These are phyloP conservation scores for Colletotrichum lini DNA, from an alignment of 2,329 filamentous ascomycete species.

Conservation along the genomic window DNA sequence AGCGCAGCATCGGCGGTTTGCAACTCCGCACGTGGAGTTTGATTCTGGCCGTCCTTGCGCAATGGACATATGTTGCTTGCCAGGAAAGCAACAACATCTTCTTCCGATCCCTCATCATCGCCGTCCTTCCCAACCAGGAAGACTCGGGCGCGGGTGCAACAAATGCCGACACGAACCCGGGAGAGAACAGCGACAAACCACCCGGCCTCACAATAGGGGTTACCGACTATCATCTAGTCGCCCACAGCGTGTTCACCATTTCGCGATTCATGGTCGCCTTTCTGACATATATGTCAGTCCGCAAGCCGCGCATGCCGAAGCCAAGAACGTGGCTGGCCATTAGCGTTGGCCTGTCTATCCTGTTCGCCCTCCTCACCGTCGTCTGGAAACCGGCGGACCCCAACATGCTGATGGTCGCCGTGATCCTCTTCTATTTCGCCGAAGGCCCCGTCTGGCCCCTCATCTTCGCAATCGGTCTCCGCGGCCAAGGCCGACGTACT, in stretches of 20 bases:
- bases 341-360: constrained; percentile 72
- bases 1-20: constrained; percentile 62
- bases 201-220: constrained; percentile 67
- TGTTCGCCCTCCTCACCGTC: constrained; percentile 66
- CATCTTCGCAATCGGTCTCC: constrained; percentile 83
- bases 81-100: constrained; percentile 77
- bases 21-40: constrained; percentile 71
- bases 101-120: constrained; percentile 67
- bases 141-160: constrained; percentile 45
- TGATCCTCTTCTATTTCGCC: constrained; percentile 82
- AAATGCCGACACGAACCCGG: constrained; percentile 58
- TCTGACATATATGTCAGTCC: constrained; percentile 72
- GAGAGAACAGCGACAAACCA: constrained; percentile 54
- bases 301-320: constrained; percentile 67
- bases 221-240: constrained; percentile 79
- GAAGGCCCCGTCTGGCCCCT: constrained; percentile 88
- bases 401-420: constrained; percentile 70
- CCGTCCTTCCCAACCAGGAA: constrained; percentile 52
- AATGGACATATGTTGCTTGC: constrained; percentile 84
- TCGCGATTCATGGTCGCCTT: constrained; percentile 79
- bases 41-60: constrained; percentile 79
- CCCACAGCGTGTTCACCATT: constrained; percentile 79
- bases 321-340: constrained; percentile 79
- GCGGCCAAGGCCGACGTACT: constrained; percentile 84
- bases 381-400: constrained; percentile 61